These are phyloP conservation scores for Neurospora sp. DNA, from an alignment of 495 filamentous ascomycete genomes.

Conservation along the genomic window DNA sequence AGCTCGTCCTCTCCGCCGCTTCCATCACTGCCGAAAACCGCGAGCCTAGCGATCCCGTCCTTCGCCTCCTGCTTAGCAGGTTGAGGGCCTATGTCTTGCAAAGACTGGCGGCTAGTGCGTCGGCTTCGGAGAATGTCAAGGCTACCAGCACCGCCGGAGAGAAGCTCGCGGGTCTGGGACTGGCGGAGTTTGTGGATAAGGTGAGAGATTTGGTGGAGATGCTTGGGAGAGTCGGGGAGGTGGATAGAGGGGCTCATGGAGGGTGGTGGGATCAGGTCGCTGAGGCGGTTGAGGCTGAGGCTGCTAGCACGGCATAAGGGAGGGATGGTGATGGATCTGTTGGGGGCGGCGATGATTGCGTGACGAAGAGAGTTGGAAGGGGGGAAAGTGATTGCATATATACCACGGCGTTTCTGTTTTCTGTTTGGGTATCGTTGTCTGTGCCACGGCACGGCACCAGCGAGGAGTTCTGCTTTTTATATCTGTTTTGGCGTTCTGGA, in stretches of 20 bases:
- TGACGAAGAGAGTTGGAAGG: background rate
- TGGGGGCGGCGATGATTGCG: background rate
- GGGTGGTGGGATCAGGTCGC: conserved; percentile 69
- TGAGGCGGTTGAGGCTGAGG: conserved; percentile 31
- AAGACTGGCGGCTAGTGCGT: conserved; percentile 58
- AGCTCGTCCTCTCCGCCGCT: conserved; percentile 37
- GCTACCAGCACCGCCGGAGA: conserved; percentile 77
- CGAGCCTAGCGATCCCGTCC: conserved; percentile 63
- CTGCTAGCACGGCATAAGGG: background rate
- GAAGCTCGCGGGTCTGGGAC: conserved; percentile 64
- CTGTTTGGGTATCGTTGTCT: background rate
- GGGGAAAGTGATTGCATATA: background rate
- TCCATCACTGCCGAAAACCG: conserved; percentile 20
- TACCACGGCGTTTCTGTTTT: background rate
- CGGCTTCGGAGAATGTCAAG: conserved; percentile 68
- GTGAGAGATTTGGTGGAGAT: conserved; percentile 78
- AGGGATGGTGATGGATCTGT: too few relatives aligned
- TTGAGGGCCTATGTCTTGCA: conserved; percentile 66
- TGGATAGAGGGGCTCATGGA: conserved; percentile 73
- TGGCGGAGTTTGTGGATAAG: conserved; percentile 81
- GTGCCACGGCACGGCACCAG: background rate
- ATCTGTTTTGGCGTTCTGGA: background rate
- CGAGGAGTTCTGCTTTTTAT: background rate
- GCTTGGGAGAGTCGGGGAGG: conserved; percentile 59
- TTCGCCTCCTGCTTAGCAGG: conserved; percentile 67